Conservation (phyloP, 75 land plant species). For the Cryptomeria japonica region DNA sequence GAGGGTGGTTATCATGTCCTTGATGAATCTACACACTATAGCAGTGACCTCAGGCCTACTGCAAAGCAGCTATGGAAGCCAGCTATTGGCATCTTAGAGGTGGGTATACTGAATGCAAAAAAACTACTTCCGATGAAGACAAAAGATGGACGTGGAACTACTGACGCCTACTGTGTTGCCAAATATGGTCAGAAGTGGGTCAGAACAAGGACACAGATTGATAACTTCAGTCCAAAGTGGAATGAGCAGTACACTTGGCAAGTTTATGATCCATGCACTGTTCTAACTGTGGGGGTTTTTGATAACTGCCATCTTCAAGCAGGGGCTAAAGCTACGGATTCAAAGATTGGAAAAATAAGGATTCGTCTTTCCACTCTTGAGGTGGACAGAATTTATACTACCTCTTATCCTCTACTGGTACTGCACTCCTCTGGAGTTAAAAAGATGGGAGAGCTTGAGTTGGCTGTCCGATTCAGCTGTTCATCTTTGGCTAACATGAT, state of each 20-base stretch:
- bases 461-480: slow-evolving; percentile 73
- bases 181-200: slow-evolving; percentile 61
- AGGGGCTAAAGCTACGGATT: slow-evolving; percentile 28
- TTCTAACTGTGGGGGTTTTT: slow-evolving; percentile 78
- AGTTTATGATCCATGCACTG: slow-evolving; percentile 82
- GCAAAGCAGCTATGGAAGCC: slow-evolving; percentile 31
- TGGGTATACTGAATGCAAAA: slow-evolving; percentile 29
- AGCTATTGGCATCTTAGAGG: slow-evolving; percentile 30
- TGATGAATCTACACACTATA: slow-evolving; percentile 44
- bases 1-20: slow-evolving; percentile 43
- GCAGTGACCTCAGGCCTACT: slow-evolving; percentile 37
- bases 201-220: slow-evolving; percentile 38
- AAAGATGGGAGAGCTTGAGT: slow-evolving; percentile 67
- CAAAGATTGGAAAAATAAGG: slow-evolving; percentile 64
- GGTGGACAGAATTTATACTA: slow-evolving; percentile 55
- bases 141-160: slow-evolving; percentile 35
- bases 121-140: slow-evolving; percentile 40
- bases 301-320: slow-evolving; percentile 61
- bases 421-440: slow-evolving; percentile 57
- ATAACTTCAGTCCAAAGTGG: slow-evolving; percentile 28
- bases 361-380: slow-evolving; percentile 72
- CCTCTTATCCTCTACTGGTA: slow-evolving; percentile 56
- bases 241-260: slow-evolving; percentile 80
- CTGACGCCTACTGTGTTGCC: slow-evolving; percentile 56
- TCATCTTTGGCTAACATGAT: slow-evolving; percentile 65